These are phyloP conservation scores for Acidiella bohemica DNA, from an alignment of 495 filamentous ascomycete genomes.

Conservation along the genomic window DNA sequence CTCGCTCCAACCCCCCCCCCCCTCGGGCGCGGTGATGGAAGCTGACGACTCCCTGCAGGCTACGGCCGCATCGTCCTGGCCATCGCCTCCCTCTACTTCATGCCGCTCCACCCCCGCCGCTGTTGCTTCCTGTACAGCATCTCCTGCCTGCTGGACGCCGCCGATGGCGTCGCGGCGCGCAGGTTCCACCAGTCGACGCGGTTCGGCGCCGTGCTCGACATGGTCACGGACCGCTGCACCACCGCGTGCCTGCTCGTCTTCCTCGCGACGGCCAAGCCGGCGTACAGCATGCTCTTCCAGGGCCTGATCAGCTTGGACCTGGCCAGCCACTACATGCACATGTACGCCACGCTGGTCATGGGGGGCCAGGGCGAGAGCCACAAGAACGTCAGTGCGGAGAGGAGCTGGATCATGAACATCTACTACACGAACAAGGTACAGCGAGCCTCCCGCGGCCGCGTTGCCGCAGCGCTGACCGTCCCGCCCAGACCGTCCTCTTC, in stretches of 20 bases:
- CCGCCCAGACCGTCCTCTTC: constrained; percentile 70
- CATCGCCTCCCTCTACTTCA: constrained; percentile 89
- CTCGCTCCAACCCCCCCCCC: too few species aligned
- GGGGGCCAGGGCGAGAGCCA: constrained; percentile 66
- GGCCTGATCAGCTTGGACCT: constrained; percentile 80
- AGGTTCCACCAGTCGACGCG: constrained; percentile 78
- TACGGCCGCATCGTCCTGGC: constrained; percentile 82
- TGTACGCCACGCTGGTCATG: constrained; percentile 85
- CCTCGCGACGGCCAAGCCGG: constrained; percentile 77
- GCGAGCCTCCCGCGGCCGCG: constrained; percentile 8
- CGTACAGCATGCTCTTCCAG: constrained; percentile 89
- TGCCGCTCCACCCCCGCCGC: constrained; percentile 91
- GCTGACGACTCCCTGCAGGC: constrained; percentile 37
- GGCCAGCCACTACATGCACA: constrained; percentile 95
- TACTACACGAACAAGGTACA: constrained; percentile 94
- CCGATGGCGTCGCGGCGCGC: constrained; percentile 85
- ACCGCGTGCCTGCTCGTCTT: constrained; percentile 90
- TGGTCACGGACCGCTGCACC: constrained; percentile 94
- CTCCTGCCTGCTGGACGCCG: constrained; percentile 84
- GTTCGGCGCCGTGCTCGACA: constrained; percentile 92
- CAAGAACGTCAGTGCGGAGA: constrained; percentile 75
- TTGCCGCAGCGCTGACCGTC: neutral
- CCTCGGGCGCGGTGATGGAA: too few species aligned
- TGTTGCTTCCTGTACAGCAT: constrained; percentile 84
- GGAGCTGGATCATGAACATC: constrained; percentile 71